Evolutionary conservation across 2,329 filamentous ascomycete species (phyloP).

Genomic region (Meredithiella fracta): DNA sequence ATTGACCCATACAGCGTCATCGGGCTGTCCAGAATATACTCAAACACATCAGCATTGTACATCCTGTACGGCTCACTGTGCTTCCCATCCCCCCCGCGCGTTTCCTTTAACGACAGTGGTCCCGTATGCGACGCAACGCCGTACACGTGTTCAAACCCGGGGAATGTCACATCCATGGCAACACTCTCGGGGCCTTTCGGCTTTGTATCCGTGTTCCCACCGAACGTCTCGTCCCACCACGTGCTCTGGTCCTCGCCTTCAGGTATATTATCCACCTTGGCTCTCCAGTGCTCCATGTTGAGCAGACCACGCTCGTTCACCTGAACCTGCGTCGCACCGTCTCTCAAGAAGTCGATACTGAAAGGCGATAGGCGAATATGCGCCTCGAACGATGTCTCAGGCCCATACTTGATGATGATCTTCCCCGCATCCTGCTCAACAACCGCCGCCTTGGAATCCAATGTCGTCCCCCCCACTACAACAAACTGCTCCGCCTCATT

Average conservation of each 20-base stretch:
- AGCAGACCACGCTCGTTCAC: conserved; percentile 80
- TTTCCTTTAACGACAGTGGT: conserved; percentile 74
- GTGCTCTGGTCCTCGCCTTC: conserved; percentile 54
- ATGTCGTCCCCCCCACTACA: conserved; percentile 62
- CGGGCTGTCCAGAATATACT: conserved; percentile 90
- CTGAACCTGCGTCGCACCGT: conserved; percentile 66
- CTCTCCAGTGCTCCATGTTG: conserved; percentile 91
- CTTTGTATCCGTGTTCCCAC: conserved; percentile 87
- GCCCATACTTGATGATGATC: conserved; percentile 66
- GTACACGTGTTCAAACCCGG: conserved; percentile 80
- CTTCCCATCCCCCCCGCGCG: conserved; percentile 70
- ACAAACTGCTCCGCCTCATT: conserved; percentile 80
- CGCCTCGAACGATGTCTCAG: conserved; percentile 59
- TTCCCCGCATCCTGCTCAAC: conserved; percentile 48
- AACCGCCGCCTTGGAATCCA: conserved; percentile 56
- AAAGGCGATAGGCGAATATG: conserved; percentile 74
- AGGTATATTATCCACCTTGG: conserved; percentile 53
- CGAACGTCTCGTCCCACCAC: conserved; percentile 96
- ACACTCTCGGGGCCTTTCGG: conserved; percentile 89
- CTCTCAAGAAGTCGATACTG: conserved; percentile 68
- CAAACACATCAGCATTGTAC: conserved; percentile 95
- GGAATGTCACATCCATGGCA: conserved; percentile 78
- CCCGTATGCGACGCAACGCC: conserved; percentile 90
- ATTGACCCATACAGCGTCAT: conserved; percentile 98
- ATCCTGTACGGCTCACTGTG: conserved; percentile 81